Conservation (phyloP, 176 grass and related monocot species). For the Dactylis glomerata region DNA sequence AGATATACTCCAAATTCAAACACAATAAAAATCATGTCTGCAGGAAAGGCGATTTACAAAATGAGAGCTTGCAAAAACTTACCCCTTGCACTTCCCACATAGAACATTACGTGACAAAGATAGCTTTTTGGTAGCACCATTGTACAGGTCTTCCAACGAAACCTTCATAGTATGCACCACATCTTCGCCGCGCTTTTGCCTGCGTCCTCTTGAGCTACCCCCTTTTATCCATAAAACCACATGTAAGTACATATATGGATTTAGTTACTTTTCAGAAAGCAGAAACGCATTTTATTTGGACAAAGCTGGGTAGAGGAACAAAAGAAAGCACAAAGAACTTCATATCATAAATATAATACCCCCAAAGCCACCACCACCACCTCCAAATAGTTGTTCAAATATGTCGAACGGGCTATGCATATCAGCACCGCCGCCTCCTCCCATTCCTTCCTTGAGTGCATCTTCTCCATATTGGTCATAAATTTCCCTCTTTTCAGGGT, state of each 20-base stretch:
- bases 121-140: conserved; percentile 77
- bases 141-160: conserved; percentile 89
- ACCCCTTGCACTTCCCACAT: conserved; percentile 93
- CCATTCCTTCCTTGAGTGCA: conserved; percentile 97
- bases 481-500: conserved; percentile 87
- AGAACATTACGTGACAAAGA: conserved; percentile 74
- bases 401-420: conserved; percentile 85
- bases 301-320: background rate
- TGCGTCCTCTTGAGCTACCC: conserved; percentile 75
- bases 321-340: background rate
- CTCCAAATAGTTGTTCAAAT: conserved; percentile 85
- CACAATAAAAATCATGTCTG: background rate
- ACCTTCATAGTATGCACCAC: conserved; percentile 82
- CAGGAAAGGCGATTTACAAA: background rate
- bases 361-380: conserved; percentile 47
- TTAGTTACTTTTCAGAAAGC: background rate
- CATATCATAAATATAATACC: conserved; percentile 32
- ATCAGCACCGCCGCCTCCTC: conserved; percentile 53
- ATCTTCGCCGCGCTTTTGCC: conserved; percentile 80
- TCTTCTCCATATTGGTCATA: conserved; percentile 96
- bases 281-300: background rate
- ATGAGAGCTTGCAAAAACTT: conserved; percentile 17
- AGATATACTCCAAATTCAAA: background rate
- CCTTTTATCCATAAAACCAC: conserved; percentile 42
- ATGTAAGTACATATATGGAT: background rate